Base-by-base conservation (phyloP, 169 alveolate genomes). In the Plasmodium malariae region DNA sequence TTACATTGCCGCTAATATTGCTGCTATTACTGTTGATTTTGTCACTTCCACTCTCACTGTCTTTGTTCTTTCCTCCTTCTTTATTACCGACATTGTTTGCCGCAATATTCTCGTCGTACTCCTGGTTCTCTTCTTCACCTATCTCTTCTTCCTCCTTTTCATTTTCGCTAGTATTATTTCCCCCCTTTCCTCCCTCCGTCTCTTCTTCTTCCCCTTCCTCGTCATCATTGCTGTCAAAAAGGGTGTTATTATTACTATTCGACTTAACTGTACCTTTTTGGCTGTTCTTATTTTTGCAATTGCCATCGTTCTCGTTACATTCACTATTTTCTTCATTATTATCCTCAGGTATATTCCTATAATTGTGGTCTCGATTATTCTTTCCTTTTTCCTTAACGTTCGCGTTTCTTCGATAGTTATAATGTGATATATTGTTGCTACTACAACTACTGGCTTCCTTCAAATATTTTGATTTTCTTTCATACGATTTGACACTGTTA, bases 251-350 rank as follows among this genome's bases (percentile, higher is more conserved):
- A 54, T 19, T 45, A 54, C 43, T 37, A 71, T 60, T 24, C 68
- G n/a, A n/a, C n/a, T 48, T 36, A 51, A 43, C 91, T 30, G 12
- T 55, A 26, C 37, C 87, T 7, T 76, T 59, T 17, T 57, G 72
- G 3, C 86, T 62, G 19, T 68, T 87, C 5, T 74, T 30, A 28
- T 51, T 60, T 45, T 89, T 69, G 9, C 36, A 62, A 57, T 78
- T 89, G 70, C 57, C 85, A 26, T 62, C 21, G 0, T 62, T 5
- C 32, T 63, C 72, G 1, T 59, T 67, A 7, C 63, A 54, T 4
- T 88, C 85, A 71, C 92, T 36, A 32, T 43, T 72, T 1, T 78
- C 63, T 0, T 43, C 92, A 1, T 73, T 48, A 7, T 74, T 62
- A 1, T 65, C 54, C 51, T 57, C 55, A 12, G 88, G 83, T 12